Evolutionary conservation across 768 basidiomycete species (phyloP).

Genomic region (Tricholoma flavovirens): DNA sequence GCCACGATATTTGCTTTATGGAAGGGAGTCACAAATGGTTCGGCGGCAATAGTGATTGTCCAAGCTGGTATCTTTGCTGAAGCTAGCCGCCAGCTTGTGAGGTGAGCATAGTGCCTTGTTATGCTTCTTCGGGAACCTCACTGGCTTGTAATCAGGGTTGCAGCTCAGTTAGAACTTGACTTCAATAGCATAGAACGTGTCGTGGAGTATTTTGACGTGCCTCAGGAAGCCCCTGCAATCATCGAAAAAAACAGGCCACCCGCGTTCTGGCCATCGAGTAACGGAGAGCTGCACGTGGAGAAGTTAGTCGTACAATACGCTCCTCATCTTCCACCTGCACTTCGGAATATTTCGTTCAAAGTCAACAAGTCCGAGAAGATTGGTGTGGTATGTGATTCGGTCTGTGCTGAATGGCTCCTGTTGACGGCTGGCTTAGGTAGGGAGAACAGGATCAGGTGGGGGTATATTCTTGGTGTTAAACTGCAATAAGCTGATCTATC

Average conservation of each 20-base stretch:
- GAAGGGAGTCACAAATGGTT: conserved; percentile 50
- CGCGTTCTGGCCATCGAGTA: conserved; percentile 64
- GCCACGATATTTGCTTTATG: conserved; percentile 66
- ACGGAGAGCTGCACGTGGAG: conserved; percentile 53
- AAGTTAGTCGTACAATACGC: conserved; percentile 59
- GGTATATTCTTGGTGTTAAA: background rate
- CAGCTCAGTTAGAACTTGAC: conserved; percentile 66
- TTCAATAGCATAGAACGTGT: conserved; percentile 75
- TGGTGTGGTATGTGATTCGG: conserved; percentile 46
- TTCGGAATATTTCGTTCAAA: conserved; percentile 53
- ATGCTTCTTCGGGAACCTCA: background rate
- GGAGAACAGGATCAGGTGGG: conserved; percentile 61
- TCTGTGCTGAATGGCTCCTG: background rate
- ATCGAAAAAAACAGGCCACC: conserved; percentile 55
- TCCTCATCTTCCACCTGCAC: conserved; percentile 52
- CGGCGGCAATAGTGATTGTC: conserved; percentile 66
- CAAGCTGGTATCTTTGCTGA: conserved; percentile 67
- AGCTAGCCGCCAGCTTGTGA: conserved; percentile 60
- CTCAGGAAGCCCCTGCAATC: conserved; percentile 62
- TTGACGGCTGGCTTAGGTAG: conserved; percentile 36
- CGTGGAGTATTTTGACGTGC: conserved; percentile 60
- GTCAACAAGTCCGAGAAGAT: conserved; percentile 61
- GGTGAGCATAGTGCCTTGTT: conserved; percentile 23
- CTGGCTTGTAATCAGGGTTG: conserved; percentile 36
- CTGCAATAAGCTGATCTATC: background rate